Evolutionary conservation across 208 protist genomes (phyloP).

Genomic region (Leishmania guyanensis): DNA sequence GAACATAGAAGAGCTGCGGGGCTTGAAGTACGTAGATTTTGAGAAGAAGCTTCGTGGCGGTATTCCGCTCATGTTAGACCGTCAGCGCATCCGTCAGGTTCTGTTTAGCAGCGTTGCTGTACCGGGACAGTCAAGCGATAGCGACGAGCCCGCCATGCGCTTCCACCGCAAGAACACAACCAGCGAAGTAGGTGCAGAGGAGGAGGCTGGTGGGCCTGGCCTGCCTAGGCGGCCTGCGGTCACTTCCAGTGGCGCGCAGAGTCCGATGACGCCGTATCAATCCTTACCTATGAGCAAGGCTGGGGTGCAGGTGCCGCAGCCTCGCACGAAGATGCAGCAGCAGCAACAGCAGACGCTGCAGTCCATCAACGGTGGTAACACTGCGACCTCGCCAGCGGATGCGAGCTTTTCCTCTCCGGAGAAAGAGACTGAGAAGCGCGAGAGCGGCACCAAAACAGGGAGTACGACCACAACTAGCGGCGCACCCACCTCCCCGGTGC

Average conservation of each 20-base stretch:
- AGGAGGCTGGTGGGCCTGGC: neutral
- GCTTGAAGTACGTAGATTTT: slow-evolving; percentile 29
- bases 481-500: slow-evolving; percentile 3
- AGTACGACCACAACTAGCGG: slow-evolving; percentile 5
- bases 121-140: slow-evolving; percentile 2
- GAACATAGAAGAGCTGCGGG: slow-evolving; percentile 30
- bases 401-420: slow-evolving; percentile 28
- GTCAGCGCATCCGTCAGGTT: slow-evolving; percentile 32
- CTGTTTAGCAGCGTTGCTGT: slow-evolving; percentile 2
- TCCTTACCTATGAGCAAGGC: slow-evolving; percentile 29
- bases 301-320: slow-evolving; percentile 62
- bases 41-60: slow-evolving; percentile 24
- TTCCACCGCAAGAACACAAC: neutral
- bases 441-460: slow-evolving; percentile 12
- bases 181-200: neutral
- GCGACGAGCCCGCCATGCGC: neutral
- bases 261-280: slow-evolving; percentile 17
- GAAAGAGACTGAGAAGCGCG: slow-evolving; percentile 27
- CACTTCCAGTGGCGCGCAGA: slow-evolving; percentile 13
- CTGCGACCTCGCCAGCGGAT: slow-evolving; percentile 30
- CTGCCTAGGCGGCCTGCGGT: slow-evolving; percentile 8
- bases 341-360: slow-evolving; percentile 37
- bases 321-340: slow-evolving; percentile 59
- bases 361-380: slow-evolving; percentile 17
- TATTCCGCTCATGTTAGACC: slow-evolving; percentile 28